These are phyloP conservation scores for Blastobotrys chiropterorum DNA, from an alignment of 805 yeast genomes.

Conservation along the genomic window DNA sequence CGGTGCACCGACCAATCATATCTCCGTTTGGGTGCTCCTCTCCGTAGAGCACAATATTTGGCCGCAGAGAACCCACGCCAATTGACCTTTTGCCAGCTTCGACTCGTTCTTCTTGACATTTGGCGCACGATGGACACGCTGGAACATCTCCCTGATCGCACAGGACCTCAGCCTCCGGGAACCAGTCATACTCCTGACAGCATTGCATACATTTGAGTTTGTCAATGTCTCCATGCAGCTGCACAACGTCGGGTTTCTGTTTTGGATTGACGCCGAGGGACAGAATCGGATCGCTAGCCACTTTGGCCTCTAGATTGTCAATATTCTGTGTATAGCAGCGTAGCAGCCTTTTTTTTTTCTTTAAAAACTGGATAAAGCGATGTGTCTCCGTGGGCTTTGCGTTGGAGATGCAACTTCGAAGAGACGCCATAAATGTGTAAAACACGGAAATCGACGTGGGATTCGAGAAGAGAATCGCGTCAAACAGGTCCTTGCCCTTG, in stretches of 20 bases:
- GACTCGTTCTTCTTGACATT: slow-evolving; percentile 48
- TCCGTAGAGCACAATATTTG: slow-evolving; percentile 87
- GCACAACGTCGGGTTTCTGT: slow-evolving; percentile 65
- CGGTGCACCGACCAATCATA: slow-evolving; percentile 62
- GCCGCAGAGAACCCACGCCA: slow-evolving; percentile 74
- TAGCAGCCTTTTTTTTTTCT: slow-evolving; percentile 58
- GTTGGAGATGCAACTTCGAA: slow-evolving; percentile 53
- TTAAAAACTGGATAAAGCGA: slow-evolving; percentile 55
- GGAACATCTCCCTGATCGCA: slow-evolving; percentile 60
- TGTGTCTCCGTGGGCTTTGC: slow-evolving; percentile 87
- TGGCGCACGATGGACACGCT: slow-evolving; percentile 65
- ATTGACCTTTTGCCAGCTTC: slow-evolving; percentile 68
- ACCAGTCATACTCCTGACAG: slow-evolving; percentile 55
- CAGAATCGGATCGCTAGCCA: slow-evolving; percentile 26
- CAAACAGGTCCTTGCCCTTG: slow-evolving; percentile 88
- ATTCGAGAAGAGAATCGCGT: slow-evolving; percentile 70
- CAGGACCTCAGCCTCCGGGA: slow-evolving; percentile 40
- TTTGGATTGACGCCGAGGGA: slow-evolving; percentile 58
- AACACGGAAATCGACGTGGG: slow-evolving; percentile 63
- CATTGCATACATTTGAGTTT: slow-evolving; percentile 72
- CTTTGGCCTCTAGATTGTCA: slow-evolving; percentile 68
- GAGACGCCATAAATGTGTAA: slow-evolving; percentile 80
- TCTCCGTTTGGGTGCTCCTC: slow-evolving; percentile 90
- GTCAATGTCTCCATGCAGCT: slow-evolving; percentile 85
- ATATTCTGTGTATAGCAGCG: slow-evolving; percentile 94